Percentiles rank a stretch among this genome's conserved stretches.
phyloP scores from a whole-genome alignment of 2,329 filamentous ascomycete species.

The Chaetomiaceae sp. region DNA sequence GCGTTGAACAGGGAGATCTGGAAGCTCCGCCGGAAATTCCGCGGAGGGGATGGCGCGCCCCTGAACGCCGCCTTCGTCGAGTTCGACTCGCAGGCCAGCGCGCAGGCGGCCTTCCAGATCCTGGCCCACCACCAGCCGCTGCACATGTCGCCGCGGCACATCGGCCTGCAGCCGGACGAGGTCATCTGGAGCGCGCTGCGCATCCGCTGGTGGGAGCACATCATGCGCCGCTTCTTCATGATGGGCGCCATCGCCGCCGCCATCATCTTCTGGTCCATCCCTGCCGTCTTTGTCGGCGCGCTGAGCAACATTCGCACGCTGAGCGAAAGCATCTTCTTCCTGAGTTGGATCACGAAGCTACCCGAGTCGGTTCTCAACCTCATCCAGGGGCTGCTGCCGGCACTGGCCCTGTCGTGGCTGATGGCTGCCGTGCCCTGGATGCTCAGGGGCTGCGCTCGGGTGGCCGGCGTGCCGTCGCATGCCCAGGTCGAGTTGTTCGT shows the following conservation, averaged over 20 bases:
- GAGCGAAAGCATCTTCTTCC: constrained; percentile 56
- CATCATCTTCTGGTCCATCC: constrained; percentile 79
- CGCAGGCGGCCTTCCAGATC: constrained; percentile 78
- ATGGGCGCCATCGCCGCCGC: constrained; percentile 62
- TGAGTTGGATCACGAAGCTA: constrained; percentile 67
- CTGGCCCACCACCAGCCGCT: constrained; percentile 74
- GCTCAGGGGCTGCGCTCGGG: constrained; percentile 64
- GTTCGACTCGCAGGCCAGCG: constrained; percentile 73
- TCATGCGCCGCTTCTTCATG: constrained; percentile 60
- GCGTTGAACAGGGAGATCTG: constrained; percentile 32
- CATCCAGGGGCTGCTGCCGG: constrained; percentile 75
- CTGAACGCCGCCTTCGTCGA: constrained; percentile 85
- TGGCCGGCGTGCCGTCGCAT: constrained; percentile 63
- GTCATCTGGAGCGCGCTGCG: constrained; percentile 79
- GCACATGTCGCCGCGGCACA: constrained; percentile 79
- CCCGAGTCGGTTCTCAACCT: constrained; percentile 66
- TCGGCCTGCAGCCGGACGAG: constrained; percentile 73
- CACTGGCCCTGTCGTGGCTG: constrained; percentile 69
- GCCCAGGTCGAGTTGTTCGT: constrained; percentile 69
- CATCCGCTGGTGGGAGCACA: constrained; percentile 64
- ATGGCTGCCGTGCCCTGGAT: constrained; percentile 77
- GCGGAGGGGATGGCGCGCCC: constrained; percentile 55
- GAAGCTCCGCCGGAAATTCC: constrained; percentile 51
- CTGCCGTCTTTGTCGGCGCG: constrained; percentile 71
- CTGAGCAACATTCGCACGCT: constrained; percentile 79